Evolutionary conservation across 2,329 filamentous ascomycete species (phyloP), one percentile per base, ranked within the genome.

Genomic region (Fusarium austroafricanum): DNA sequence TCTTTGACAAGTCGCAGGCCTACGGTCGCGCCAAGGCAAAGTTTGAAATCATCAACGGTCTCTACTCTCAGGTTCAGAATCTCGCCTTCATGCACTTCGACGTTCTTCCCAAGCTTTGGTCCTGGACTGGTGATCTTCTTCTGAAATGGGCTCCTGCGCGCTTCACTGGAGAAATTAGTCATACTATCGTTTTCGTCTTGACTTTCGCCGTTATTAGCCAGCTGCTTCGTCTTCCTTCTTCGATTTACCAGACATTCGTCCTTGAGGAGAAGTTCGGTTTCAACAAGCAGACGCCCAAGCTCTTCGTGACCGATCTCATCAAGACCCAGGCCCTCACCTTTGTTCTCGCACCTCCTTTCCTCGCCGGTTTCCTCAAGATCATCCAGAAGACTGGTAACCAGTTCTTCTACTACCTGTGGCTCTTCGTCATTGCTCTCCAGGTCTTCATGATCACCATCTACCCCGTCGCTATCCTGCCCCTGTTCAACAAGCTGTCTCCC

Each of bases 321-420:
- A 99, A 99, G 86, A 90, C 91, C 31, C 94, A 97, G 79, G 85
- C 92, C 72, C 87, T 99, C 61, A 89, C 90, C 51, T 85, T 96
- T 71, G 89, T 88, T 46, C 86, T 99, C 61, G 91, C 93, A 63
- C 90, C 93, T 51, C 96, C 96, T 1, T 91, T 99, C 72, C 91
- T 97, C 67, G 92, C 93, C 70, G 96, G 90, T 40, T 96, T 99
- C 84, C 87, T 98, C 75, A 89, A 92, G 79, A 99, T 99, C 77
- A 91, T 99, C 75, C 91, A 97, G 81, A 92, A 92, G 82, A 97
- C 96, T 14, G 96, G 96, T 70, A 92, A 91, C 77, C 88, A 90
- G 77, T 99, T 99, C 86, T 97, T 98, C 86, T 97, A 96, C 83
- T 99, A 97, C 79, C 89, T 99, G 58, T 99, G 95, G 94, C 82